Conservation (phyloP, 352 stramenopile species). For the Nothophytophthora sp. region DNA sequence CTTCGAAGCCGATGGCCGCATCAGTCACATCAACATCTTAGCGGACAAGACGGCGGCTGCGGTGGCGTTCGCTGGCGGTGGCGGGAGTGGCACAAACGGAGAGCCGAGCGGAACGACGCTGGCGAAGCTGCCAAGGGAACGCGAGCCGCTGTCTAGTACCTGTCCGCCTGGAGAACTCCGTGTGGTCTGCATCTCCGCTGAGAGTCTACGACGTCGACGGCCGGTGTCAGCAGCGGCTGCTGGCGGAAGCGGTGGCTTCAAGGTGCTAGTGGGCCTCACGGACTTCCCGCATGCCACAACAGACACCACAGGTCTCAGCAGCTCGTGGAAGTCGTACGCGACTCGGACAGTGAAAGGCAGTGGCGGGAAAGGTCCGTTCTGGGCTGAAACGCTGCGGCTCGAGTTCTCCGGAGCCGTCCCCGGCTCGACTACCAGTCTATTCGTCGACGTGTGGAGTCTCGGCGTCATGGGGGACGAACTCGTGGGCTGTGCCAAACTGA, state of each 20-base stretch:
- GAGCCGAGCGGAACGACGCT: conserved; percentile 40
- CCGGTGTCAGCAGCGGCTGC: conserved; percentile 21
- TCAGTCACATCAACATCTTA: conserved; percentile 89
- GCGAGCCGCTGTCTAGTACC: conserved; percentile 53
- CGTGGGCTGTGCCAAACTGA: conserved; percentile 75
- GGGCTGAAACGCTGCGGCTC: conserved; percentile 77
- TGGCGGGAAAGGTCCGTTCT: conserved; percentile 56
- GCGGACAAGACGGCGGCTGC: conserved; percentile 79
- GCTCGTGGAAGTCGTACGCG: conserved; percentile 63
- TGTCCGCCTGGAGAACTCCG: conserved; percentile 81
- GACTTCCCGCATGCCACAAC: conserved; percentile 69
- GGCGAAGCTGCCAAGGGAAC: conserved; percentile 66
- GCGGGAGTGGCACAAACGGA: conserved; percentile 21
- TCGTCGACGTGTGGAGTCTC: conserved; percentile 74
- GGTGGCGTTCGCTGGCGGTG: conserved; percentile 66
- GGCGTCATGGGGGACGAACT: conserved; percentile 82
- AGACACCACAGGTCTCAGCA: conserved; percentile 42
- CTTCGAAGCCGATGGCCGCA: conserved; percentile 81
- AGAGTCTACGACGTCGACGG: conserved; percentile 34
- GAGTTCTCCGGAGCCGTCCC: conserved; percentile 79
- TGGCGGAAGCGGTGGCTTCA: conserved; percentile 57
- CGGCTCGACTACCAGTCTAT: conserved; percentile 72
- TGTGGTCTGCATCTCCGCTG: conserved; percentile 77
- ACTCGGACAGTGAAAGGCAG: conserved; percentile 60
- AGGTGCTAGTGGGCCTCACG: conserved; percentile 71